Conservation (phyloP, 2,329 filamentous ascomycete genomes). For the Ophiostoma sp. region DNA sequence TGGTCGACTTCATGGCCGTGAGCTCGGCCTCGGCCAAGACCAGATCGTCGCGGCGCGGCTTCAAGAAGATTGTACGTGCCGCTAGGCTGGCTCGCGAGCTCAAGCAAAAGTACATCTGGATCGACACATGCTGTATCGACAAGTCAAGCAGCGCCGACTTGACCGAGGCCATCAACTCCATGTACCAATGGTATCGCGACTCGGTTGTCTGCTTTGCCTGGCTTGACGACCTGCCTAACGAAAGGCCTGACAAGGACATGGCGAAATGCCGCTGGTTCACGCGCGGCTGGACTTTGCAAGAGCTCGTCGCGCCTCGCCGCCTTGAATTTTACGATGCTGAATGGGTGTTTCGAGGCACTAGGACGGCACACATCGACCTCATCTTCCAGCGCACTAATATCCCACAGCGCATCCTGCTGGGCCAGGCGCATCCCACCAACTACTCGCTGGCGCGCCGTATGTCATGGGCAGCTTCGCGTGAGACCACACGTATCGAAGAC, state of each 20-base stretch:
- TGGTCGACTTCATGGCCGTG: slow-evolving; percentile 14
- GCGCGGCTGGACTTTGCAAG: slow-evolving; percentile 63
- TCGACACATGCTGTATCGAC: slow-evolving; percentile 33
- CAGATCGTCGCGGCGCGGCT: not conserved
- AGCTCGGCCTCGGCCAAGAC: not conserved
- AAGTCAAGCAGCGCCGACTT: slow-evolving; percentile 29
- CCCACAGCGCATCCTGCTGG: slow-evolving; percentile 26
- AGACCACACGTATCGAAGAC: slow-evolving; percentile 30
- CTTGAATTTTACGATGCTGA: slow-evolving; percentile 36
- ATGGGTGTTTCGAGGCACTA: slow-evolving; percentile 36
- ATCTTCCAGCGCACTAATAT: slow-evolving; percentile 33
- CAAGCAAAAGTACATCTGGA: slow-evolving; percentile 27
- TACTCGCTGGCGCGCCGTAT: slow-evolving; percentile 30
- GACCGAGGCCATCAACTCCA: slow-evolving; percentile 31
- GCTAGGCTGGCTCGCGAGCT: slow-evolving; percentile 8
- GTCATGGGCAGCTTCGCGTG: slow-evolving; percentile 28
- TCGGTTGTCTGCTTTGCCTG: slow-evolving; percentile 26
- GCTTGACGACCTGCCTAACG: slow-evolving; percentile 9
- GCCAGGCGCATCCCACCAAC: not conserved
- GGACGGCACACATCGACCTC: slow-evolving; percentile 24
- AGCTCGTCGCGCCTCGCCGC: slow-evolving; percentile 55
- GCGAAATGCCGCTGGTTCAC: slow-evolving; percentile 37
- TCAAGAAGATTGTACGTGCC: slow-evolving; percentile 18
- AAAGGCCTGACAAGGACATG: not conserved
- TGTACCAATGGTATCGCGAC: slow-evolving; percentile 30